Base-by-base conservation (phyloP, 768 basidiomycete species). In the Butyriboletus loyo region DNA sequence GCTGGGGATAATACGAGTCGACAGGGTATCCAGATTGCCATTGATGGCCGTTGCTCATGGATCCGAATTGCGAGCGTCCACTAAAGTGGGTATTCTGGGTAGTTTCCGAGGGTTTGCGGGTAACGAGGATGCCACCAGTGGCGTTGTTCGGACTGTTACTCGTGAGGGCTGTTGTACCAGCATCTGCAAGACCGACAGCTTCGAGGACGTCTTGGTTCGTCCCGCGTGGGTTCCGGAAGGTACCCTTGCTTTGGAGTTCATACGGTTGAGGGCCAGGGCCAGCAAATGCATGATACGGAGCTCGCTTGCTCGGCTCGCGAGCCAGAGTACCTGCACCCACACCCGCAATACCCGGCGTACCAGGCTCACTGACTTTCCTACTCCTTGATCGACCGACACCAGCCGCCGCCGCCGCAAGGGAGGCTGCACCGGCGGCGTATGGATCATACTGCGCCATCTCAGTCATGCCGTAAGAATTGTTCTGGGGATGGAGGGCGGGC, bases 401-500 rank as follows among this genome's bases (percentile, higher is more conserved):
- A 3, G 62, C 68, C 0, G 59, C 56, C 1, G 59, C 57, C 5
- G 57, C 70, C 4, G 59, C 68, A 2, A 66, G 49, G 6, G 56
- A 49, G 4, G 56, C 59, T 7, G 61, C 64, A 11, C 54, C 60
- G 5, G 63, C 61, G 1, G 65, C 52, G 8, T 75, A 74, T 3
- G 73, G 64, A 25, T 77, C 75, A 62, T 64, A 70, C n/a, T 63
- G 67, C 5, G 69, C 55, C 63, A 73, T 68, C 59, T 83, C 82
- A 19, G 71, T 73, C 80, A 84, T 80, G 24, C 73, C 72, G 61
- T 82, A 85, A 17, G 69, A 61, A 37, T 81, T 82, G 15, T 55
- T 68, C 41, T 64, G 64, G 19, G 59, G 66, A 13, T 43, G 50
- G 66, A 82, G 71, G 1, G 80, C 70, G 0, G 77, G 72, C 56